These are phyloP conservation scores for Xylariales sp. DNA, from an alignment of 2,329 filamentous ascomycete genomes.

Conservation along the genomic window DNA sequence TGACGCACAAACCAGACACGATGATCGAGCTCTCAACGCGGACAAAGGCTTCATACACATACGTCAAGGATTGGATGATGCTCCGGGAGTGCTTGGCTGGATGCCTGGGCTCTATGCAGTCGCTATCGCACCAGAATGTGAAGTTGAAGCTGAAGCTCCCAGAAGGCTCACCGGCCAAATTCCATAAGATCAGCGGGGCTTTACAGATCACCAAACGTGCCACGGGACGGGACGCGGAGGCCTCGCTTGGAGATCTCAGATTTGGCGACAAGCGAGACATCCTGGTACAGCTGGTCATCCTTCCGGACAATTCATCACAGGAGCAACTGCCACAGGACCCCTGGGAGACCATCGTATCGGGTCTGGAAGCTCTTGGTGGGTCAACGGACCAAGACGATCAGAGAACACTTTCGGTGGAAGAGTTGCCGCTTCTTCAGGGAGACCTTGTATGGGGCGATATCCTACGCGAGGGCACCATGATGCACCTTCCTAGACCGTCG, in stretches of 20 bases:
- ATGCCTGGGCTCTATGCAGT: conserved; percentile 86
- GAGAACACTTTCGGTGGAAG: conserved; percentile 80
- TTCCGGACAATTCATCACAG: conserved; percentile 75
- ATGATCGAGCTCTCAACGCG: conserved; percentile 96
- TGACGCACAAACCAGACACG: conserved; percentile 97
- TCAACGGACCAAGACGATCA: conserved; percentile 82
- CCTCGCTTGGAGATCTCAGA: conserved; percentile 81
- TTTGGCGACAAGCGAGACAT: conserved; percentile 96
- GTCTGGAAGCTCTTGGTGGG: conserved; percentile 86
- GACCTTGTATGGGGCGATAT: conserved; percentile 93
- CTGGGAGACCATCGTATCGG: conserved; percentile 96
- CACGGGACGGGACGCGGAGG: conserved; percentile 90
- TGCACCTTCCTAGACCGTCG: conserved; percentile 83
- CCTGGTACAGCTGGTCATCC: conserved; percentile 87
- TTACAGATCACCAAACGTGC: conserved; percentile 95
- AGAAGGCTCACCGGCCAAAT: conserved; percentile 94
- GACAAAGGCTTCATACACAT: conserved; percentile 95
- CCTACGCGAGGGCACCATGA: conserved; percentile 77
- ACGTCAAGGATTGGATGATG: conserved; percentile 99
- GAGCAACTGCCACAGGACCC: conserved; percentile 88
- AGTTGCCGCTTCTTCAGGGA: conserved; percentile 90
- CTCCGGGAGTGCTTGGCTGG: conserved; percentile 91
- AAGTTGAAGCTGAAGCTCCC: conserved; percentile 91
- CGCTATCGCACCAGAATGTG: conserved; percentile 95
- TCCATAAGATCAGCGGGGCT: conserved; percentile 96